Evolutionary conservation across 192 early-diverging fungal genomes (phyloP).

Genomic region (Geosiphon pyriformis): DNA sequence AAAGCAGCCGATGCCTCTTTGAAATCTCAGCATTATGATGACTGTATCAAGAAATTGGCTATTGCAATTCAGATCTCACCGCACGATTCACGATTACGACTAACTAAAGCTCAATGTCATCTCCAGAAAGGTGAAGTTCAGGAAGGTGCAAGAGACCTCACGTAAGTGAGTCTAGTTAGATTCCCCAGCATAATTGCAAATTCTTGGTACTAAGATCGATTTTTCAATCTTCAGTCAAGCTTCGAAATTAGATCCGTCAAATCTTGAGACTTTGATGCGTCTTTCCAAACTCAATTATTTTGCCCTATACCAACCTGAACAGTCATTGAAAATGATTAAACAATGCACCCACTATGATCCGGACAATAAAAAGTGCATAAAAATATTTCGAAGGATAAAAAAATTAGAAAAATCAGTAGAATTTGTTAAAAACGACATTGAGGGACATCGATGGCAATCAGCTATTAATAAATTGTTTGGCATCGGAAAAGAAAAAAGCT

Average conservation of each 20-base stretch:
- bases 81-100: constrained; percentile 49
- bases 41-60: constrained; percentile 47
- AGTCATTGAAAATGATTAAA: constrained; percentile 66
- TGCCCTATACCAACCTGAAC: constrained; percentile 61
- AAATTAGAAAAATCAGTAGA: constrained; percentile 66
- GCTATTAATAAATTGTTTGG: constrained; percentile 57
- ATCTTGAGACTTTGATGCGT: constrained; percentile 52
- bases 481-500: constrained; percentile 16
- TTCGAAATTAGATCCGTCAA: constrained; percentile 66
- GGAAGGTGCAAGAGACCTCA: constrained; percentile 77
- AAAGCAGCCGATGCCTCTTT: constrained; percentile 37
- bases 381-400: constrained; percentile 63
- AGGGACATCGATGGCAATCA: constrained; percentile 52
- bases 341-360: constrained; percentile 88
- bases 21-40: constrained; percentile 41
- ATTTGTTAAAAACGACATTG: constrained; percentile 50
- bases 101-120: constrained; percentile 70
- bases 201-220: too few relatives aligned
- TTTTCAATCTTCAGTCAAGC: constrained; percentile 51
- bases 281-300: constrained; percentile 71
- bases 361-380: constrained; percentile 87
- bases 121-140: constrained; percentile 69
- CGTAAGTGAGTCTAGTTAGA: constrained; percentile 28
- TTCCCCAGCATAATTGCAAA: background rate
- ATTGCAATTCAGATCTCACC: constrained; percentile 52